phyloP scores from a whole-genome alignment of 768 basidiomycete species.

The Boletus eberwhitei region DNA sequence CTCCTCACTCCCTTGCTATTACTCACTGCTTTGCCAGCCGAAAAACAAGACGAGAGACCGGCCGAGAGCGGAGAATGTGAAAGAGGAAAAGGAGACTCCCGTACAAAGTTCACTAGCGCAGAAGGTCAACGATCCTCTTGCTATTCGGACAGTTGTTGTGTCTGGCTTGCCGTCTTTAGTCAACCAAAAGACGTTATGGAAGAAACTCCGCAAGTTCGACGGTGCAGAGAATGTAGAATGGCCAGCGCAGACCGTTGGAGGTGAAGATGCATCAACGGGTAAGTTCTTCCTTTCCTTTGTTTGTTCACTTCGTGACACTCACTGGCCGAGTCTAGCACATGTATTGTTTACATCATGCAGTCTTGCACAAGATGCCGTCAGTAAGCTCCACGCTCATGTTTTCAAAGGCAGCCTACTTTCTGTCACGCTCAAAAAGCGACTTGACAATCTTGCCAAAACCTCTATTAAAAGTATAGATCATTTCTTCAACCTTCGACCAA shows the following conservation, averaged over 20 bases:
- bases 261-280: constrained; percentile 56
- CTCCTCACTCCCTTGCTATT: background rate
- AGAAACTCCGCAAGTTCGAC: constrained; percentile 76
- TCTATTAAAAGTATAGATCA: constrained; percentile 24
- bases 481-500: background rate
- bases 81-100: constrained; percentile 42
- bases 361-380: constrained; percentile 66
- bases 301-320: background rate
- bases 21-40: constrained; percentile 30
- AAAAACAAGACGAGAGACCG: constrained; percentile 38
- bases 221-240: constrained; percentile 78
- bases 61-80: constrained; percentile 27
- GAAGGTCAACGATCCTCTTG: constrained; percentile 63
- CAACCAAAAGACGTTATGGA: constrained; percentile 72
- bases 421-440: constrained; percentile 80
- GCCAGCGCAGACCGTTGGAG: constrained; percentile 47
- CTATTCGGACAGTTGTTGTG: constrained; percentile 76
- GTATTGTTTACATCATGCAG: constrained; percentile 68
- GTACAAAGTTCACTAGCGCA: constrained; percentile 31
- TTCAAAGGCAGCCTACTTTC: constrained; percentile 89
- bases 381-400: constrained; percentile 86
- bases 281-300: background rate
- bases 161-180: constrained; percentile 66
- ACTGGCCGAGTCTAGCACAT: constrained; percentile 46
- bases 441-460: constrained; percentile 62